phyloP scores from a whole-genome alignment of 805 yeast species.

The Candida methanosorbosa region DNA sequence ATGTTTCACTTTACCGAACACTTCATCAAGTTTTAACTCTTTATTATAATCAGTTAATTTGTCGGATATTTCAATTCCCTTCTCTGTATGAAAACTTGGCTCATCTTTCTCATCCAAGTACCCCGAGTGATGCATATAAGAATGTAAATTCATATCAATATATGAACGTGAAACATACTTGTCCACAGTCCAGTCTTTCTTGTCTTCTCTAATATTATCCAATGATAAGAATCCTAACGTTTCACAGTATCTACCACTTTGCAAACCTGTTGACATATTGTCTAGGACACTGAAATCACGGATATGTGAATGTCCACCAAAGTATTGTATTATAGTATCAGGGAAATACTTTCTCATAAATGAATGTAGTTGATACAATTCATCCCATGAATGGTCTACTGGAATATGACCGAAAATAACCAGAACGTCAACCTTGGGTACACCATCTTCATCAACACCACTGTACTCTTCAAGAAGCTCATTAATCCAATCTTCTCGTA shows the following conservation, averaged over 20 bases:
- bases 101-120: conserved; percentile 8
- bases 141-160: conserved; percentile 71
- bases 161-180: conserved; percentile 48
- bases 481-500: conserved; percentile 58
- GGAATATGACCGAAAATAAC: conserved; percentile 80
- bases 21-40: conserved; percentile 42
- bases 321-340: conserved; percentile 60
- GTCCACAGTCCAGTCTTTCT: too few species aligned
- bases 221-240: conserved; percentile 85
- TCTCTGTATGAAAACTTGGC: conserved; percentile 43
- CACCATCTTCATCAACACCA: too few species aligned
- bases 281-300: conserved; percentile 76
- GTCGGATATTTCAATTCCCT: conserved; percentile 42
- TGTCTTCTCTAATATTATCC: conserved; percentile 18
- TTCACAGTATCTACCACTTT: conserved; percentile 89
- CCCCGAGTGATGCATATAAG: conserved; percentile 58
- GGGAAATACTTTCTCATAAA: conserved; percentile 54
- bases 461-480: conserved; percentile 28
- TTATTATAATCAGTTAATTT: conserved; percentile 33
- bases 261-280: conserved; percentile 61
- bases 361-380: conserved; percentile 37
- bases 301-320: conserved; percentile 93
- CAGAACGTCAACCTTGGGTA: conserved; percentile 51
- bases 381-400: conserved; percentile 45
- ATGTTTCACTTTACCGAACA: conserved; percentile 57